These are phyloP conservation scores for Myxozyma nipponensis DNA, from an alignment of 805 yeast species.

Conservation along the genomic window DNA sequence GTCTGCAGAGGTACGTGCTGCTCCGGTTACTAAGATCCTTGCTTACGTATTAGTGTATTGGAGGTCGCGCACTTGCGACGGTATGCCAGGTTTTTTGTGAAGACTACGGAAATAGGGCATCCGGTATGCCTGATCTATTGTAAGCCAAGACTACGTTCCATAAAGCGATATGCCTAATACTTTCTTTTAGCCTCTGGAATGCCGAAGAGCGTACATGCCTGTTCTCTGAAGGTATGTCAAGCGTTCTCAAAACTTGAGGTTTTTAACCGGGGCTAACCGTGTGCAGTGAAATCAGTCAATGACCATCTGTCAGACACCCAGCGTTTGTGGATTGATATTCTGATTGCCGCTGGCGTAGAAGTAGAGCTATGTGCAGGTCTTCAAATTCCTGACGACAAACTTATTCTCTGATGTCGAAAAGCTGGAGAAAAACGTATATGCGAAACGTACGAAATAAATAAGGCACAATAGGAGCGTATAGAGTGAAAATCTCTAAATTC, in stretches of 20 bases:
- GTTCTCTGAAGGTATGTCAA: slow-evolving; percentile 18
- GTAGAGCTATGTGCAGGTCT: slow-evolving; percentile 37
- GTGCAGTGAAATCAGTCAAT: slow-evolving; percentile 40
- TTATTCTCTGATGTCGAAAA: no score
- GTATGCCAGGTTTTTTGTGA: slow-evolving; percentile 29
- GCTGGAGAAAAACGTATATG: no score
- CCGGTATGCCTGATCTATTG: slow-evolving; percentile 40
- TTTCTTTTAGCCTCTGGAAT: slow-evolving; percentile 33
- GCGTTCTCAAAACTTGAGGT: neutral
- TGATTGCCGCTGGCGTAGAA: slow-evolving; percentile 30
- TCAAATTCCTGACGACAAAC: neutral
- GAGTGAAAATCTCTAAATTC: no score
- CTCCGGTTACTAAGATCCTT: neutral
- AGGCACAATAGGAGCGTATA: no score
- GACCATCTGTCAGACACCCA: slow-evolving; percentile 40
- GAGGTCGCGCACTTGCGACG: slow-evolving; percentile 21
- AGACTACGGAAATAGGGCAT: slow-evolving; percentile 30
- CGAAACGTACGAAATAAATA: no score
- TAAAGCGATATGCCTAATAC: neutral
- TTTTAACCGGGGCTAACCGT: no score
- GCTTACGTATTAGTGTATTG: slow-evolving; percentile 22
- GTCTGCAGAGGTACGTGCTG: slow-evolving; percentile 25
- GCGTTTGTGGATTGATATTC: slow-evolving; percentile 38
- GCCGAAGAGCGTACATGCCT: slow-evolving; percentile 15
- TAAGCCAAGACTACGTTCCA: slow-evolving; percentile 6